Evolutionary conservation across 805 yeast genomes (phyloP), one percentile per base, ranked within the genome.

Genomic region (Barnettozyma botsteinii): DNA sequence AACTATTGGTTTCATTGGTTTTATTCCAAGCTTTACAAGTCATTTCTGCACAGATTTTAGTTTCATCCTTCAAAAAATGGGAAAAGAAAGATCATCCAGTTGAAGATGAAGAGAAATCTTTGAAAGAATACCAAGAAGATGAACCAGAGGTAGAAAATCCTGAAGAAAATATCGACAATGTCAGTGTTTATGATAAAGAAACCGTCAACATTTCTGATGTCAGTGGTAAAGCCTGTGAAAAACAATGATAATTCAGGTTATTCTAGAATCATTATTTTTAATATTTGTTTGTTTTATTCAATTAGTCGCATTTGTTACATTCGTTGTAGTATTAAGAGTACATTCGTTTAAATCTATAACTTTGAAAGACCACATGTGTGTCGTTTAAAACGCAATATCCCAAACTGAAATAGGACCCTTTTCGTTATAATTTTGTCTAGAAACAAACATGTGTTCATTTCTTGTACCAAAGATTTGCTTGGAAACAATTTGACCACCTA

Each of bases 21-120:
- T 65, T 88, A 40, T 88, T 85, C 59, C 96, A 86, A 62, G 80
- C 87, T 17, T 88, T 84, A 55, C 96, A 88, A 65, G 94, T 88
- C 15, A 66, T 85, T 35, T 73, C 85, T 20, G 96, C 96, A 0
- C 86, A 84, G 52, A 57, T 84, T 7, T 64, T 86, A 46, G 83
- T 83, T 10, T 70, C 72, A 3, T 63, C 76, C 27, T 79, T 85
- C 74, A 77, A 74, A 48, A 67, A 70, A 47, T 88, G 96, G 96
- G 74, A 53, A 43, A 38, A 42, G 27, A 19, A 38, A 37, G 57
- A 54, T 24, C 59, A 56, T 33, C 11, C 38, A 13, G 45, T 41
- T n/a, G 43, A 45, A 12, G 34, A 29, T 7, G 55, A 52, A 33
- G 56, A 49, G 19, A 54, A 53, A 36, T 38, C 38, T 14, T 14